phyloP scores from a whole-genome alignment of 768 basidiomycete species.

The Boletellus sp. region DNA sequence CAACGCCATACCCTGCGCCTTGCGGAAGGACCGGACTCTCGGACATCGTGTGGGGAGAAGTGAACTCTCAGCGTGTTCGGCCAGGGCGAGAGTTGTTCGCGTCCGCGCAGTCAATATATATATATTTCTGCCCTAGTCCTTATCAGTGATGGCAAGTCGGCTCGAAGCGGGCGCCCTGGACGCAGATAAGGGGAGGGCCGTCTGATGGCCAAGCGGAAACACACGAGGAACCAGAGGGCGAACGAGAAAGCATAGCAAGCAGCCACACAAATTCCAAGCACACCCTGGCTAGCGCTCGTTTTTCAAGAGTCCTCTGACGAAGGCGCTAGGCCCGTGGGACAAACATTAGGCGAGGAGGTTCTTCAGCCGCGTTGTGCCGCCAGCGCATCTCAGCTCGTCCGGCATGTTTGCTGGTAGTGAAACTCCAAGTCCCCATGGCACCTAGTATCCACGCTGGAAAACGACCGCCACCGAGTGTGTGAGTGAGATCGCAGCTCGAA shows the following conservation, averaged over 20 bases:
- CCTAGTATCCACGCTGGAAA: neutral
- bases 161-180: neutral
- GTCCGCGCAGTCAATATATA: constrained; percentile 12
- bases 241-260: too few species aligned
- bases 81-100: neutral
- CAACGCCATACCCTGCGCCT: constrained; percentile 84
- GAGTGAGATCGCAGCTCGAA: neutral
- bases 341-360: too few species aligned
- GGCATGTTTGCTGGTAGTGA: neutral
- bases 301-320: too few species aligned
- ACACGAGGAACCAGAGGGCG: neutral
- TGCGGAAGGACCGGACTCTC: constrained; percentile 54
- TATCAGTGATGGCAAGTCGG: constrained; percentile 13
- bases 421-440: neutral
- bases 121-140: constrained; percentile 8
- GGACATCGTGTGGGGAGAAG: constrained; percentile 19
- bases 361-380: neutral
- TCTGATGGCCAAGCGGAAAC: neutral
- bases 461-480: neutral
- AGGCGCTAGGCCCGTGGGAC: too few species aligned
- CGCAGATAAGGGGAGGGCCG: constrained; percentile 14
- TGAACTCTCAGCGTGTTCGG: neutral
- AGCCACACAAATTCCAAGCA: too few species aligned
- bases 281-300: too few species aligned
- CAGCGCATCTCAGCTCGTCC: neutral